Base-by-base conservation (phyloP, 192 early-diverging fungal genomes). In the Rhizophagus prolifer region DNA sequence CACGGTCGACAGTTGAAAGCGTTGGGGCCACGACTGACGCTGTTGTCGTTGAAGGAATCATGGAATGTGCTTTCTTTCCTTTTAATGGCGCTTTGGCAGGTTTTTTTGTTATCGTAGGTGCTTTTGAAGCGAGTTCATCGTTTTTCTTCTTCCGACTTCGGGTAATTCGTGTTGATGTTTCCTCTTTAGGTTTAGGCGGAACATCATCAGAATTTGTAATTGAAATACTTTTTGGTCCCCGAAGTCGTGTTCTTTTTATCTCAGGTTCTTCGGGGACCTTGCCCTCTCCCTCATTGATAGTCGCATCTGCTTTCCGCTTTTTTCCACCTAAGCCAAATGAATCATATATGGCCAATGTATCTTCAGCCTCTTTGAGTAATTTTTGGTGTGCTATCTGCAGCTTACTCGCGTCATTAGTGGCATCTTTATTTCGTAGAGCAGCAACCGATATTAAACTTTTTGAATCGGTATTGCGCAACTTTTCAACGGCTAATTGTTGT, bases 401-500 rank as follows among this genome's bases (percentile, higher is more conserved):
- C 36, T 76, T 75, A 12, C 47, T 78, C 0, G 58, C 66, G n/a
- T 82, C 77, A 28, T 60, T 47, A 3, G 75, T 74, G 76, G 77
- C 65, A 71, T 79, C 58, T 30, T 83, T 80, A 30, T 77, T 80
- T 50, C 83, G 75, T 25, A 85, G 81, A 7, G 83, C 79, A 21
- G 81, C 80, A 31, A 82, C 74, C 9, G 83, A 79, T 73, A 85
- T 81, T 58, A 85, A 61, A n/a, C 79, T 81, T 58, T 85, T 85
- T 46, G 79, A 80, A 34, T 89, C 86, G 54, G 85, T 85, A 36
- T 82, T 86, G 9, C 82, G 78, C 30, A 89, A 73, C 25, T 82
- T 81, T 59, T 86, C 85, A 8, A 89, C 85, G 7, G 84, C 72
- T 64, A 83, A 77, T 60, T 85, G 79, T 44, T 89, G 88, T 58